Base-by-base conservation (phyloP, 176 grass and related monocot species). In the Chrysopogon serrulatus region DNA sequence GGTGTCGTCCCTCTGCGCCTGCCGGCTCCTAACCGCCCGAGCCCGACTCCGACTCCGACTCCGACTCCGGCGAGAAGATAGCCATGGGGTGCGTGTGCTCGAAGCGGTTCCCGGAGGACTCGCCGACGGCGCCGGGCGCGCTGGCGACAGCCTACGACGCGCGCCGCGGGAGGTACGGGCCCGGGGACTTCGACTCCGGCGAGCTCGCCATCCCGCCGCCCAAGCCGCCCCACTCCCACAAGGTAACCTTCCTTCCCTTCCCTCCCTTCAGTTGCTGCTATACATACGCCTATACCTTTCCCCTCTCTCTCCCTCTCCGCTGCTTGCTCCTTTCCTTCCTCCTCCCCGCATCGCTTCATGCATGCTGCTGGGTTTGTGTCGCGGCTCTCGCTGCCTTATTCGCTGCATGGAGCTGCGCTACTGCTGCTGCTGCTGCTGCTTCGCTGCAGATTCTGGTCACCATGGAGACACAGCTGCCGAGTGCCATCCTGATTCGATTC, bases 61-160 rank as follows among this genome's bases (percentile, higher is more conserved):
- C 48, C 48, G 48, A 2, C 48, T 53, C 49, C 49, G 49, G 19
- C 2, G 19, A 53, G 49, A 23, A 21, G 42, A 19, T 28, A 19
- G 65, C 54, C 65, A 98, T 98, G 95, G 95, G 95, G 14, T 92
- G 92, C 88, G 64, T 91, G 27, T 91, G 85, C 76, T 92, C 90
- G 0, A 86, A 36, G 77, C 12, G 65, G 16, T 32, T 78, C 15
- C 7, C 28, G 15, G 76, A 66, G 11, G 76, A 85, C 30, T 40
- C 59, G 17, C 18, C 30, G 57, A 32, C 70, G 21, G 6, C 28
- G 64, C 64, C 27, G 49, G 31, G 49, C 19, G 13, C 68, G 30
- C 68, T 90, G 40, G 73, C 68, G 30, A 48, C n/a, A 3, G 79
- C 81, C 60, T 83, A 83, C 88, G 75, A 63, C 47, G 74, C 84